Base-by-base conservation (phyloP, 805 yeast genomes). In the Metschnikowia henanensis region DNA sequence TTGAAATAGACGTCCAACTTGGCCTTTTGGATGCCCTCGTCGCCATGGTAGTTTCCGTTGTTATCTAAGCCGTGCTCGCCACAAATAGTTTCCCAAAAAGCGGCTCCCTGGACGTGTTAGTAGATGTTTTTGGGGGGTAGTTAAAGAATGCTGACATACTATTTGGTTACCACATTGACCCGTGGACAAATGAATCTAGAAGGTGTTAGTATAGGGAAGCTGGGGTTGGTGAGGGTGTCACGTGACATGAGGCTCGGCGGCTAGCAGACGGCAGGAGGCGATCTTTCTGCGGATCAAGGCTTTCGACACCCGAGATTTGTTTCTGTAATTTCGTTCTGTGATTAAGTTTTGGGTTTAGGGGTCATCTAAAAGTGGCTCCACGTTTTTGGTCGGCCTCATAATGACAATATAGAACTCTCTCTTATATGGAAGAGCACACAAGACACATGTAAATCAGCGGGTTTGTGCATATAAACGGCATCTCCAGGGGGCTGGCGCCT, bases 81-180 rank as follows among this genome's bases (percentile, higher is more conserved):
- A 73, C 94, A 87, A 58, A 87, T 87, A 35, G 92, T 87, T 72
- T 87, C 91, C 95, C 95, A 87, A 63, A 87, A 87, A 47, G 95
- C 95, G 53, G 95, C 91, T 73, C 95, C 95, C 83, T 79, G 53
- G 7, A 22, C 17, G 5, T 16, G 49, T 45, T 45, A 45, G 52
- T 48, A 45, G 30, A 36, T 6, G 30, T 4, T 6, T 17, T 16
- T 7, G 15, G 6, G 30, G n/a, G 31, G 10, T 4, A 9, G 18
- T 1, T n/a, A 29, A 5, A n/a, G 18, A 18, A 37, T 29, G 8
- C 13, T 26, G 6, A 78, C 84, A 59, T 73, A 80, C 88, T 57
- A 91, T 89, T 75, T 91, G 98, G 80, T 91, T 91, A 82, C 97
- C 97, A 81, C 97, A 90, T 76, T 91, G 98, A 70, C 98, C 98